A percentile compares a stretch with the other conserved stretches of the same genome.
Conservation (phyloP, 768 basidiomycete genomes). For the Rhizopogon vinicolor region DNA sequence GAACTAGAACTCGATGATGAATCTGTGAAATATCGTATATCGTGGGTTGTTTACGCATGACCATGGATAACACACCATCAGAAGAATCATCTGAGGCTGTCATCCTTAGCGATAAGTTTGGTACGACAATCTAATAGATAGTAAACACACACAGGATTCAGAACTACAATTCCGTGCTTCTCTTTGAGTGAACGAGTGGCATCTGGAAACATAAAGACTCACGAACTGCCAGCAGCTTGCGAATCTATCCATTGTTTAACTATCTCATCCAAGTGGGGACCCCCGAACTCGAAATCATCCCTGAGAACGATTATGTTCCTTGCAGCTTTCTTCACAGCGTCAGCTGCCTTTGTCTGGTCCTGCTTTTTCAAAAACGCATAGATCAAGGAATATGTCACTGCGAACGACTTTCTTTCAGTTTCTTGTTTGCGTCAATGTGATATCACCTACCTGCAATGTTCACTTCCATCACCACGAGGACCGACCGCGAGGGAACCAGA, state of each 20-base stretch:
- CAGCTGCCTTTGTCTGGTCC: conserved; percentile 65
- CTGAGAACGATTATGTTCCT: conserved; percentile 57
- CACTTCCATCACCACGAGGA: conserved; percentile 35
- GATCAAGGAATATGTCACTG: conserved; percentile 75
- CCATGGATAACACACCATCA: conserved; percentile 13
- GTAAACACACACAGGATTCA: conserved; percentile 17
- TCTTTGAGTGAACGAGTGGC: not conserved
- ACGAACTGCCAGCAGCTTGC: conserved; percentile 23
- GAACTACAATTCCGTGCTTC: conserved; percentile 8
- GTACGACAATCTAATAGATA: not conserved
- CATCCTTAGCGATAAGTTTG: conserved; percentile 3
- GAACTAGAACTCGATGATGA: conserved; percentile 18
- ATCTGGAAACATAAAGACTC: conserved; percentile 9
- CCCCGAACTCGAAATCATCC: conserved; percentile 43
- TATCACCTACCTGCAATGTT: conserved; percentile 45
- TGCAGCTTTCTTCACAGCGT: conserved; percentile 70
- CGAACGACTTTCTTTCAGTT: not conserved
- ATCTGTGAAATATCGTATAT: conserved; percentile 6
- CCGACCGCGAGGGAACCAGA: not conserved
- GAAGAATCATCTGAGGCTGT: conserved; percentile 24
- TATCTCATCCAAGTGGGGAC: conserved; percentile 60
- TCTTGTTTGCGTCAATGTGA: no score
- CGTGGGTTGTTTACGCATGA: not conserved
- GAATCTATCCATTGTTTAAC: conserved; percentile 57
- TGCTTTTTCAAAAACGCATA: conserved; percentile 67